phyloP scores from a whole-genome alignment of 495 filamentous ascomycete genomes.

The Daldinia childiae region DNA sequence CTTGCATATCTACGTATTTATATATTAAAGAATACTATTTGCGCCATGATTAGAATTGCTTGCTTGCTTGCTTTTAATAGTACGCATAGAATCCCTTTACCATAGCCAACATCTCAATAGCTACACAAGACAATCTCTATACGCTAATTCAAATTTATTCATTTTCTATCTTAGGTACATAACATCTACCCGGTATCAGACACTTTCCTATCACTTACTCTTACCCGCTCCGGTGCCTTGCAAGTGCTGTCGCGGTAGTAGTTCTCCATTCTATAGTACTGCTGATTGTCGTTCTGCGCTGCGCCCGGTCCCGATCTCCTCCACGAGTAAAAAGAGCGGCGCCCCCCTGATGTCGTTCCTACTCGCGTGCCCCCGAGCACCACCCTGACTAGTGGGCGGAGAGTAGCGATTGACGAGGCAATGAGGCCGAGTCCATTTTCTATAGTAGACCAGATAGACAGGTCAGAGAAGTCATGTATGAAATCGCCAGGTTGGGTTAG shows the following conservation, averaged over 20 bases:
- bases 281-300: neutral
- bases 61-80: neutral
- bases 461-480: constrained; percentile 49
- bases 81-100: neutral
- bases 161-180: neutral
- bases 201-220: neutral
- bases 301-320: constrained; percentile 12
- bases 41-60: neutral
- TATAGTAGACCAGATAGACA: constrained; percentile 53
- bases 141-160: neutral
- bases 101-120: neutral
- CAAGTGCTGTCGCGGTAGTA: neutral
- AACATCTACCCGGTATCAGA: neutral
- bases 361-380: constrained; percentile 13
- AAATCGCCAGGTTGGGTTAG: constrained; percentile 44
- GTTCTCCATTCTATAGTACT: constrained; percentile 23
- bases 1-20: no score
- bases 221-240: constrained; percentile 1
- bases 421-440: constrained; percentile 54
- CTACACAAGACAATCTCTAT: neutral
- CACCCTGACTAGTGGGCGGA: constrained; percentile 48
- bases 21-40: no score
- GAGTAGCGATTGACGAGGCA: constrained; percentile 52
- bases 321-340: constrained; percentile 11
- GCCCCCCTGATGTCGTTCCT: constrained; percentile 1